Evolutionary conservation across 805 yeast species (phyloP).

Genomic region (Myxozyma kluyveri): DNA sequence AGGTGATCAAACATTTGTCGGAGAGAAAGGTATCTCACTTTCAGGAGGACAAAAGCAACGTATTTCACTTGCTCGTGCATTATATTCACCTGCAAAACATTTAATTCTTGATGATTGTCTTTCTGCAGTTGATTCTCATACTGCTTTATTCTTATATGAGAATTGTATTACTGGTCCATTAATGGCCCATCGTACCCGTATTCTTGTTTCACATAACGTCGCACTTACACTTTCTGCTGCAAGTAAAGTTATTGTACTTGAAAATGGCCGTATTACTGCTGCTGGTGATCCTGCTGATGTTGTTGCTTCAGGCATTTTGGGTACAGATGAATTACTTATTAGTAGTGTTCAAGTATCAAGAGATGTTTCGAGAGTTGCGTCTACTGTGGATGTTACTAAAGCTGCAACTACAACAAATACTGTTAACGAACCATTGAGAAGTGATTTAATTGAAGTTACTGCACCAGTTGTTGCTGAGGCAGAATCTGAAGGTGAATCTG

Average conservation of each 20-base stretch:
- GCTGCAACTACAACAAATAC: slow-evolving; percentile 80
- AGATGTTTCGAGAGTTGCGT: slow-evolving; percentile 60
- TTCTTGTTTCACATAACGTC: slow-evolving; percentile 90
- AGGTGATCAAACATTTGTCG: slow-evolving; percentile 92
- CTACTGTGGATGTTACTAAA: slow-evolving; percentile 67
- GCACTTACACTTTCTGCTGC: slow-evolving; percentile 84
- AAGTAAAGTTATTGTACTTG: slow-evolving; percentile 72
- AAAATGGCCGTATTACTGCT: slow-evolving; percentile 74
- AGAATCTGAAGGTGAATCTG: slow-evolving; percentile 64
- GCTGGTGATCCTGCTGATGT: slow-evolving; percentile 42
- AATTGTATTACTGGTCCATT: slow-evolving; percentile 85
- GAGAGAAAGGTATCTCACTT: slow-evolving; percentile 94
- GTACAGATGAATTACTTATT: slow-evolving; percentile 54
- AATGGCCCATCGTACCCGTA: slow-evolving; percentile 81
- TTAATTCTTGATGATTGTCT: slow-evolving; percentile 88
- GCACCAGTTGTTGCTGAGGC: slow-evolving; percentile 59
- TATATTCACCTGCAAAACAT: slow-evolving; percentile 80
- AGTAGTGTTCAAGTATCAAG: slow-evolving; percentile 21
- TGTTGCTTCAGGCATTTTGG: slow-evolving; percentile 62
- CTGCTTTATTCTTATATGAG: slow-evolving; percentile 89
- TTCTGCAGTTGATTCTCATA: slow-evolving; percentile 96
- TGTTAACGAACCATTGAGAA: slow-evolving; percentile 51
- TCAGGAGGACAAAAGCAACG: slow-evolving; percentile 99
- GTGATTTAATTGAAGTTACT: background rate
- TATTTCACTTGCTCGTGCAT: slow-evolving; percentile 90